These are phyloP conservation scores for Xylaria sp. DNA, from an alignment of 2,329 filamentous ascomycete genomes.

Conservation along the genomic window DNA sequence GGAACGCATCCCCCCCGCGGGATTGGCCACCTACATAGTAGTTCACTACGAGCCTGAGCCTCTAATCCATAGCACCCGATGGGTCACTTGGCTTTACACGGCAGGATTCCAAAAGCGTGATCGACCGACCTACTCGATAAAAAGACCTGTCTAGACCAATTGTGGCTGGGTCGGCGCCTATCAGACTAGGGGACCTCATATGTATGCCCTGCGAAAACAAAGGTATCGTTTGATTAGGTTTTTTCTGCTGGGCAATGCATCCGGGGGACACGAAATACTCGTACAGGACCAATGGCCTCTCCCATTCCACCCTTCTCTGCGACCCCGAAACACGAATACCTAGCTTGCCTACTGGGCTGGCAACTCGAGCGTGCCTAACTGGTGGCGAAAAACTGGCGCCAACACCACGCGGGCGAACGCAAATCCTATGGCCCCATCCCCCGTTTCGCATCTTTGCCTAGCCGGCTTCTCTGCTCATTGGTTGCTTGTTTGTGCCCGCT, in stretches of 20 bases:
- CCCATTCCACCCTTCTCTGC: conserved; percentile 33
- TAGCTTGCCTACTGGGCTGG: conserved; percentile 17
- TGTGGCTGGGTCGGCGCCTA: conserved; percentile 40
- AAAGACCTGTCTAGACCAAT: conserved; percentile 41
- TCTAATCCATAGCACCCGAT: conserved; percentile 7
- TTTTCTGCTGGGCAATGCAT: conserved; percentile 16
- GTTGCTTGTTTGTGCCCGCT: conserved; percentile 25
- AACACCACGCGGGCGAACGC: conserved; percentile 35
- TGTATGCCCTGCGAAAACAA: conserved; percentile 23
- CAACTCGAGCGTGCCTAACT: conserved; percentile 37
- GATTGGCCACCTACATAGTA: neutral
- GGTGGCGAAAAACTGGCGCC: conserved; percentile 40
- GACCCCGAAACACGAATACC: conserved; percentile 37
- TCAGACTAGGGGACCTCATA: conserved; percentile 21
- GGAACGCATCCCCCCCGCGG: conserved; percentile 10
- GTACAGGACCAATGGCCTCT: conserved; percentile 28
- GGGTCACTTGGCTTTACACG: conserved; percentile 8
- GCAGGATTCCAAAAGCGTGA: conserved; percentile 25
- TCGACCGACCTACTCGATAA: conserved; percentile 29
- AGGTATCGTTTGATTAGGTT: conserved; percentile 20
- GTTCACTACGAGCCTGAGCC: neutral
- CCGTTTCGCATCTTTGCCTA: conserved; percentile 37
- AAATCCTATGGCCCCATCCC: conserved; percentile 38
- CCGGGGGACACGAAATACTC: conserved; percentile 27
- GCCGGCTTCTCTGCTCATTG: conserved; percentile 34